phyloP scores from a whole-genome alignment of 2,329 filamentous ascomycete species.

The Sclerotinia borealis region DNA sequence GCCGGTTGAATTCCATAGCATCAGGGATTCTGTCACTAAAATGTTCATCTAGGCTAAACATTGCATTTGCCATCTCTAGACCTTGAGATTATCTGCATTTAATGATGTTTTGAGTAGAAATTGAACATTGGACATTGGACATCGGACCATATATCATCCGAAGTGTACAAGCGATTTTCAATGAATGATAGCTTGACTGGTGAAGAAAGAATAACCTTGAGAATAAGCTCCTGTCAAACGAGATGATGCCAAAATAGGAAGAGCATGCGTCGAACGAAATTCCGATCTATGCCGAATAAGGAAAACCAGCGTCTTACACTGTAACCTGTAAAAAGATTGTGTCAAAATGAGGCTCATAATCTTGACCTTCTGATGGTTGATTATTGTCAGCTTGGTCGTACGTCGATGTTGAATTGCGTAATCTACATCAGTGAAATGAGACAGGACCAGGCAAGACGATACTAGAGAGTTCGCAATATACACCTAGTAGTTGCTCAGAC shows the following conservation, averaged over 20 bases:
- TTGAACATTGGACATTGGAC: not conserved
- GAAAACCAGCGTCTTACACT: not conserved
- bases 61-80: not conserved
- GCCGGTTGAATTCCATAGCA: not conserved
- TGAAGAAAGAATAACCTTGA: slow-evolving; percentile 3
- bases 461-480: not conserved
- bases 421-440: not conserved
- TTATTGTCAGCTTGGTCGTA: slow-evolving; percentile 1
- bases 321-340: slow-evolving; percentile 2
- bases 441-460: not conserved
- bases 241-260: not conserved
- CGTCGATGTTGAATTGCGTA: not conserved
- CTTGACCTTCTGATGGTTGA: slow-evolving; percentile 4
- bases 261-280: not conserved
- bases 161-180: not conserved
- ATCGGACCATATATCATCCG: not conserved
- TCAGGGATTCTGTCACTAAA: not conserved
- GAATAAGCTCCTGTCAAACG: not conserved
- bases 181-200: not conserved
- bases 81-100: not conserved
- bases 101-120: not conserved
- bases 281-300: not conserved
- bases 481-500: not conserved
- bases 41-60: not conserved
- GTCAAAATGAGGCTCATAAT: slow-evolving; percentile 5